Conservation (phyloP, 441 rosid species). For the Erysimum pusillum region DNA sequence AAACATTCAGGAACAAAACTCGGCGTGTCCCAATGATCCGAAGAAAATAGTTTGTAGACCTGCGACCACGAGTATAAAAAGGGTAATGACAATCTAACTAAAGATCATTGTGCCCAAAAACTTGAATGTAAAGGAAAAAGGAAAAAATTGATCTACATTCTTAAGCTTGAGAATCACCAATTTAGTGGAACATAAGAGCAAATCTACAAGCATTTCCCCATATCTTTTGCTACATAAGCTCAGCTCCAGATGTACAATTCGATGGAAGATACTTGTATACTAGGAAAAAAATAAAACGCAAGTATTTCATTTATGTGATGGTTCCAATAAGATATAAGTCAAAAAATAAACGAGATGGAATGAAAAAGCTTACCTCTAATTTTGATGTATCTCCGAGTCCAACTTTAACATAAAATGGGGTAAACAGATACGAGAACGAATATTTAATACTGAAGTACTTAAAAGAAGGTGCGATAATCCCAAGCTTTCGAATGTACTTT, state of each 20-base stretch:
- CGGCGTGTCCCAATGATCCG: neutral
- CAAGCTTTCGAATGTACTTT: neutral
- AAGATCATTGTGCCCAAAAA: neutral
- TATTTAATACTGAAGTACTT: slow-evolving; percentile 1
- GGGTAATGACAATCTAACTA: neutral
- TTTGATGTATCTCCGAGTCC: neutral
- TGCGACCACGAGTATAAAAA: neutral
- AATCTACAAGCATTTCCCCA: neutral
- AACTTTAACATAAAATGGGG: neutral
- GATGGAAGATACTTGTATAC: neutral
- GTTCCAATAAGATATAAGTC: neutral
- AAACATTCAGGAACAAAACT: slow-evolving; percentile 1
- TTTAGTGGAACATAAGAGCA: neutral
- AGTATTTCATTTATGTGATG: neutral
- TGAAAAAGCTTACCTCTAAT: neutral
- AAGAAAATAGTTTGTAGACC: neutral
- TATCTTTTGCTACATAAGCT: neutral
- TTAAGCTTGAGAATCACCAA: slow-evolving; percentile 10
- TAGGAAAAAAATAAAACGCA: neutral
- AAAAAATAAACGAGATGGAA: neutral
- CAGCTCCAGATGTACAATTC: neutral
- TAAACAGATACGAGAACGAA: fast-evolving
- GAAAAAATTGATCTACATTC: neutral
- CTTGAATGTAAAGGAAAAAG: neutral
- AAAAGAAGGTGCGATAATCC: neutral